A percentile compares a stretch with the other conserved stretches of the same genome.
phyloP scores from a whole-genome alignment of 176 grass and related monocot species.

The Aegilops umbellulata region DNA sequence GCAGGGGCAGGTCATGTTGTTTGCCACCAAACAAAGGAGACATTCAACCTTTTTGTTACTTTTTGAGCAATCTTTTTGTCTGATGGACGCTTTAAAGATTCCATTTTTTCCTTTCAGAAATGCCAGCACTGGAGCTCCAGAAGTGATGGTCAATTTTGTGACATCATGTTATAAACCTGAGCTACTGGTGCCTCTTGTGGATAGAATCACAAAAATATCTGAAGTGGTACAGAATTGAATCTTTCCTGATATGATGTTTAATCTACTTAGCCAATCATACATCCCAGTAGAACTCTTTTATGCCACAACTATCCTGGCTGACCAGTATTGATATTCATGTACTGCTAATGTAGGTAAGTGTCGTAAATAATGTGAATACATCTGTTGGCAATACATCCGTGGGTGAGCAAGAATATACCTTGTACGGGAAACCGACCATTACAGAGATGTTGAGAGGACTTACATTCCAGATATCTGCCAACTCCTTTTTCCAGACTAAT shows the following conservation, averaged over 20 bases:
- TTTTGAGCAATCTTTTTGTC: slow-evolving; percentile 10
- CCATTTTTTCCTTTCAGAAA: slow-evolving; percentile 47
- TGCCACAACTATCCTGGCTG: not conserved
- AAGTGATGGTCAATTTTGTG: slow-evolving; percentile 99
- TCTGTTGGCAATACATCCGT: slow-evolving; percentile 88
- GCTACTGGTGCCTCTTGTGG: slow-evolving; percentile 66
- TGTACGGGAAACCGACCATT: slow-evolving; percentile 85
- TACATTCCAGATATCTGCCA: slow-evolving; percentile 95
- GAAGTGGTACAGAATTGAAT: slow-evolving; percentile 76
- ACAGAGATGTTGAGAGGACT: slow-evolving; percentile 90
- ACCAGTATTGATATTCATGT: slow-evolving; percentile 25
- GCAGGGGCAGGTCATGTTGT: slow-evolving; percentile 5
- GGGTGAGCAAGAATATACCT: slow-evolving; percentile 85
- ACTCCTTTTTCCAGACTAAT: slow-evolving; percentile 99
- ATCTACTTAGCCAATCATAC: not conserved
- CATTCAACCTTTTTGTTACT: slow-evolving; percentile 10
- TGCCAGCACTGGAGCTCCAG: slow-evolving; percentile 61
- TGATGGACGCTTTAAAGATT: slow-evolving; percentile 23
- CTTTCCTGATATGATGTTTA: slow-evolving; percentile 9
- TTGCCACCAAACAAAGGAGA: slow-evolving; percentile 24
- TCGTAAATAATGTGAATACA: slow-evolving; percentile 93
- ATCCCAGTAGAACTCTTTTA: not conserved
- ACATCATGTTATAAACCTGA: slow-evolving; percentile 81
- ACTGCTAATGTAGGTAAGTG: slow-evolving; percentile 51
- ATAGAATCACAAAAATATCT: slow-evolving; percentile 65